Base-by-base conservation (phyloP, 2,329 filamentous ascomycete species). In the Trichoderma sp. region DNA sequence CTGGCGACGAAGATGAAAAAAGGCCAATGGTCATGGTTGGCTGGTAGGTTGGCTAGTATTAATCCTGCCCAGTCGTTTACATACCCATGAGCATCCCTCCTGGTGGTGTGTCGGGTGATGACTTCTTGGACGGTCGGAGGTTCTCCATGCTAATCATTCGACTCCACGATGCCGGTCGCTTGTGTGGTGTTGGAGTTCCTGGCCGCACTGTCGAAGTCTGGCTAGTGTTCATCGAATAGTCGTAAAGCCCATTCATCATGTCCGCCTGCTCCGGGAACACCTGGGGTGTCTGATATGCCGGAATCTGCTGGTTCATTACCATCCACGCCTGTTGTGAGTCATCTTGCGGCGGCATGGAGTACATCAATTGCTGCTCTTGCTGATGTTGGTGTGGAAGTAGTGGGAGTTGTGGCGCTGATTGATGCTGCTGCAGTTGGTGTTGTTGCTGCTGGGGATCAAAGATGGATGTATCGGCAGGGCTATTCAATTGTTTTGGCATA, bases 111-210 rank as follows among this genome's bases (percentile, higher is more conserved):
- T 79, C 78, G 2, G 74, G 69, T 24, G 75, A 77, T 14, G 76
- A 74, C 74, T 81, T 81, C 77, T 82, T 82, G 74, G 77, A 77
- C 5, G 81, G 80, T 8, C 81, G 79, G 28, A 82, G 72, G 71
- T 78, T 80, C 73, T 83, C 81, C 73, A 83, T 80, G 74, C 79
- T 81, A 26, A 81, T 76, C 34, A 81, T 75, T 64, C 81, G 80
- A 15, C 79, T 79, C 81, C 81, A 83, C 4, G 81, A 82, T 30
- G 79, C 81, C 26, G 81, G 81, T 70, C 81, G 78, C 73, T 83
- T 83, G 70, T 81, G 77, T 2, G 81, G 81, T 15, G 80, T 79
- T 7, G 81, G 81, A 24, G 81, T 83, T 6, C 80, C 81, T 6
- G 81, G 81, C 6, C 81, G 80, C 34, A 75, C 73, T 2, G 77